Evolutionary conservation across 2,329 filamentous ascomycete species (phyloP), one percentile per base, ranked within the genome.

Genomic region (Xylaria polymorpha): DNA sequence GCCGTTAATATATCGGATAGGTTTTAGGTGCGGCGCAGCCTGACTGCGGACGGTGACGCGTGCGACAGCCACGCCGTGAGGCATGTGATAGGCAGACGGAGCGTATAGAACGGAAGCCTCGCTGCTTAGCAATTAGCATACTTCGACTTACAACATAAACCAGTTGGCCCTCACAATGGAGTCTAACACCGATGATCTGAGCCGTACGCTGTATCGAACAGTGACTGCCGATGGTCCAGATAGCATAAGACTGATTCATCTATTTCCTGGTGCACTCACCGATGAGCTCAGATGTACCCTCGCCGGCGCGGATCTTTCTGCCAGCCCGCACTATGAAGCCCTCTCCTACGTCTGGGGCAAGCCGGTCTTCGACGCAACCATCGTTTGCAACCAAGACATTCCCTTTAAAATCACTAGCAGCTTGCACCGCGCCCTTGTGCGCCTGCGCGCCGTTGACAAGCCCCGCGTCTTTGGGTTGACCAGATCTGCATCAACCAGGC

Each of bases 311-410:
- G 57, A 61, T 46, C 64, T 66, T 46, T 61, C 64, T 41, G 37
- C 64, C 35, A 46, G 25, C 57, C 64, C 64, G 25, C 37, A 57
- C 25, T 66, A 60, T 37, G 64, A 66, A 66, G 64, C 64, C 46
- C 64, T 66, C 56, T 66, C 64, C 44, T 66, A 66, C 57, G 64
- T 66, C 64, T 66, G 64, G 64, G 64, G 64, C 56, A 8, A 53
- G 64, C 56, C 56, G 32, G 56, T 53, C 35, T 61, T 66, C 56
- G 64, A 66, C 56, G 56, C 44, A 44, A 66, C 56, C 20, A 66
- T 66, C 46, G 39, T 61, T n/a, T 66, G 64, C 48, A 66, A 66
- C 35, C 56, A 48, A 22, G 57, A 66, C 64, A 18, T 66, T n/a
- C 57, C 32, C 46, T 66, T 66, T 44, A 66, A 66, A 29, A 66